Evolutionary conservation across 1,139 yeast species (phyloP).

Genomic region (Lodderomyces oxycetoniae): DNA sequence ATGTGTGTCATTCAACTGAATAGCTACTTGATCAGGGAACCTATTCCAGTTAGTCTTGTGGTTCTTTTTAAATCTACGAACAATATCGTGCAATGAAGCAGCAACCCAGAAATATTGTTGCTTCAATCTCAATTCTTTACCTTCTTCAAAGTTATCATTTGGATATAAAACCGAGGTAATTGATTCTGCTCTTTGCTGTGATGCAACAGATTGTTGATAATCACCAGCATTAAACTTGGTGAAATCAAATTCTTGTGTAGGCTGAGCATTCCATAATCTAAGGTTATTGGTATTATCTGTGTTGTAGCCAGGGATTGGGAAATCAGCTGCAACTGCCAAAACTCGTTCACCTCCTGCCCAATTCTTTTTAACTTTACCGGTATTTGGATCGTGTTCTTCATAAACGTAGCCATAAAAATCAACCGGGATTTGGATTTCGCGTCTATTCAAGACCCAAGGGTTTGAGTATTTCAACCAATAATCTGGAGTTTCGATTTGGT

Average conservation of each 20-base stretch:
- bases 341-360: conserved; percentile 93
- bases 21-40: conserved; percentile 82
- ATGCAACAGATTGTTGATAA: conserved; percentile 76
- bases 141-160: conserved; percentile 85
- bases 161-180: conserved; percentile 91
- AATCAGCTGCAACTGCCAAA: conserved; percentile 87
- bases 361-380: conserved; percentile 48
- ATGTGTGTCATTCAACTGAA: conserved; percentile 92
- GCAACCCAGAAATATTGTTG: conserved; percentile 98
- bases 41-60: conserved; percentile 69
- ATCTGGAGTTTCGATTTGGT: conserved; percentile 92
- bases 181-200: conserved; percentile 86
- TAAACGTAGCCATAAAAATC: conserved; percentile 85
- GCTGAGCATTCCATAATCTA: conserved; percentile 87
- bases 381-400: conserved; percentile 53
- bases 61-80: conserved; percentile 81
- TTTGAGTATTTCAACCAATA: conserved; percentile 85
- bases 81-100: conserved; percentile 86
- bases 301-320: conserved; percentile 89
- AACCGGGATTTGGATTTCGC: conserved; percentile 87
- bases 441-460: conserved; percentile 90
- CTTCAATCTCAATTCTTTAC: conserved; percentile 87
- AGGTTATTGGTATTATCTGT: conserved; percentile 83
- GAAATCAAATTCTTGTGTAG: conserved; percentile 89
- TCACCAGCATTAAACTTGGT: conserved; percentile 90